phyloP scores from a whole-genome alignment of 352 stramenopile species.

The Phytophthora pinifolia region DNA sequence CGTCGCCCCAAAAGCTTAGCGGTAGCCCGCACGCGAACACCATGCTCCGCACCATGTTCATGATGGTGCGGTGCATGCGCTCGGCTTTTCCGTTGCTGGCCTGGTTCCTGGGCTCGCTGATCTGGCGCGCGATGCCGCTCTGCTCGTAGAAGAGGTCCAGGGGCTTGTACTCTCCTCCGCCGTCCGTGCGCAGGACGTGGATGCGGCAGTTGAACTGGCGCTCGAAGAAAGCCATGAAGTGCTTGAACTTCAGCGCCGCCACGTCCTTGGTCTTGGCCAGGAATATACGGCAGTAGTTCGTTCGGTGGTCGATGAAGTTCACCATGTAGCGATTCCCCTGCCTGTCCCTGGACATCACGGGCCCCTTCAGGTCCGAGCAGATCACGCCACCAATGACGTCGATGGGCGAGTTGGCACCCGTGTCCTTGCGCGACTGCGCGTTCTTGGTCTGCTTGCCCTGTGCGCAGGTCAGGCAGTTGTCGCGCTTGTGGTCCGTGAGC shows the following conservation, averaged over 20 bases:
- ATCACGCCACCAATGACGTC: conserved; percentile 2
- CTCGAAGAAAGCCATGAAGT: conserved; percentile 7
- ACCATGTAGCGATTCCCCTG: conserved; percentile 5
- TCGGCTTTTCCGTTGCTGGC: too few species aligned
- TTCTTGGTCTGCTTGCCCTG: conserved; percentile 7
- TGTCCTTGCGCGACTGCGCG: neutral
- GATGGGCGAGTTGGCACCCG: conserved; percentile 3
- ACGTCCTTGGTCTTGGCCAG: conserved; percentile 3
- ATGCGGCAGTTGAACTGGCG: conserved; percentile 1
- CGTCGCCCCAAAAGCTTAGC: conserved; percentile 26
- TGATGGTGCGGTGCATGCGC: conserved; percentile 3
- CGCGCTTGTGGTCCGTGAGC: neutral
- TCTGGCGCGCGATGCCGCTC: too few species aligned
- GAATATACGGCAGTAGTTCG: conserved; percentile 13
- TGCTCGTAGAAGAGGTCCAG: too few species aligned
- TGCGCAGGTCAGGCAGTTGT: neutral
- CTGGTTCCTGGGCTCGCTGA: too few species aligned
- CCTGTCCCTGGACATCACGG: too few species aligned
- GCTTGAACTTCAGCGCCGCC: conserved; percentile 1
- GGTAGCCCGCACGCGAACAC: conserved; percentile 23
- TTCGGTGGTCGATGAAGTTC: conserved; percentile 8
- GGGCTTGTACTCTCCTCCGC: conserved; percentile 21
- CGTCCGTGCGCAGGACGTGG: conserved; percentile 9
- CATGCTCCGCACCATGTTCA: conserved; percentile 33
- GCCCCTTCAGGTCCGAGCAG: neutral